Conservation (phyloP, 306 rosid genomes). For the Myrica gale region DNA sequence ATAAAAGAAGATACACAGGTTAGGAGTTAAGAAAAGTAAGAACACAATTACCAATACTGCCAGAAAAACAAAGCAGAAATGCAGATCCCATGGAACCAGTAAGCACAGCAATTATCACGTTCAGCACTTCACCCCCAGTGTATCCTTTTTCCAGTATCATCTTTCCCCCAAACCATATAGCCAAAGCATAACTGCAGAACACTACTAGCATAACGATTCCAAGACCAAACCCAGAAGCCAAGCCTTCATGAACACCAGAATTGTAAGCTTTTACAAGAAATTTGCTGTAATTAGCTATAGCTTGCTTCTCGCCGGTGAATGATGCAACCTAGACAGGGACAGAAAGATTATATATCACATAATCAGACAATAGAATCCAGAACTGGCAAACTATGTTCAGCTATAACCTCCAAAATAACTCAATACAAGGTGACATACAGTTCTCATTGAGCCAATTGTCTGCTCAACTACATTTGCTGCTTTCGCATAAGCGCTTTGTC, state of each 20-base stretch:
- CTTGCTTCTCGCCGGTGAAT: slow-evolving; percentile 70
- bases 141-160: slow-evolving; percentile 68
- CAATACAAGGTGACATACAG: slow-evolving; percentile 40
- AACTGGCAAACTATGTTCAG: not conserved
- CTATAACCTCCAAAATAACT: not conserved
- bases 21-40: slow-evolving; percentile 5
- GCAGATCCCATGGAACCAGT: slow-evolving; percentile 63
- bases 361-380: too few species aligned
- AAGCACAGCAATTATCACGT: slow-evolving; percentile 52
- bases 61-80: slow-evolving; percentile 2
- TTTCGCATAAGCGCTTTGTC: slow-evolving; percentile 65
- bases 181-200: slow-evolving; percentile 50
- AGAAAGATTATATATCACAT: not conserved
- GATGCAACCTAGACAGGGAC: slow-evolving; percentile 59
- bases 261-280: slow-evolving; percentile 58
- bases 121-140: slow-evolving; percentile 57
- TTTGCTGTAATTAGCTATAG: slow-evolving; percentile 48
- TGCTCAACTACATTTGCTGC: slow-evolving; percentile 70
- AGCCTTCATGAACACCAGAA: slow-evolving; percentile 64
- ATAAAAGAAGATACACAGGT: not conserved
- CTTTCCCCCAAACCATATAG: slow-evolving; percentile 72
- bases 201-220: slow-evolving; percentile 45
- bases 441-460: slow-evolving; percentile 71
- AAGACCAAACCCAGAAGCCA: slow-evolving; percentile 61
- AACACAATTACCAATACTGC: not conserved